phyloP scores from a whole-genome alignment of 2,329 filamentous ascomycete species.

The Penicillium sp. region DNA sequence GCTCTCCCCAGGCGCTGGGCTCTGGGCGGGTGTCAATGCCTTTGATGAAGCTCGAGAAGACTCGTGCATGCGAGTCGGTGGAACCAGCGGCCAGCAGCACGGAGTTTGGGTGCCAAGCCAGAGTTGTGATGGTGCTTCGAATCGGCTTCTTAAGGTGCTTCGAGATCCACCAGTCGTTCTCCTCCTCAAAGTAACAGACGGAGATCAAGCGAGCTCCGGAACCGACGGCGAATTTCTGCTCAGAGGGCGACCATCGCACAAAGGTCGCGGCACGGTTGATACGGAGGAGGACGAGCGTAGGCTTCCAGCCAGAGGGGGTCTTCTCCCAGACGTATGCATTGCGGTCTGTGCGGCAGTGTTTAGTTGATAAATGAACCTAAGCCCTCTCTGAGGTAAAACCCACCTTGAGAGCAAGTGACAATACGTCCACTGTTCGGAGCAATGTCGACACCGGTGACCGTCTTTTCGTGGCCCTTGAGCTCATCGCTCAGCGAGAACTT shows the following conservation, averaged over 20 bases:
- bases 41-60: slow-evolving; percentile 95
- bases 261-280: slow-evolving; percentile 97
- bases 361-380: neutral
- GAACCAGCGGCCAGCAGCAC: slow-evolving; percentile 90
- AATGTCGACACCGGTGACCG: slow-evolving; percentile 92
- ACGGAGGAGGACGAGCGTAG: slow-evolving; percentile 89
- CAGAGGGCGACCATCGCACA: slow-evolving; percentile 93
- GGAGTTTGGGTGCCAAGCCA: slow-evolving; percentile 96
- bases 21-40: slow-evolving; percentile 82
- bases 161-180: slow-evolving; percentile 99
- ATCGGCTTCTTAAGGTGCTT: slow-evolving; percentile 99
- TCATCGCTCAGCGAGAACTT: slow-evolving; percentile 84
- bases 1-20: slow-evolving; percentile 86
- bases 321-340: slow-evolving; percentile 98
- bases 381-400: neutral
- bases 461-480: slow-evolving; percentile 95
- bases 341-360: slow-evolving; percentile 60
- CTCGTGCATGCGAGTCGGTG: slow-evolving; percentile 93
- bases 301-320: slow-evolving; percentile 88
- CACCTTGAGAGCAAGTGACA: slow-evolving; percentile 94
- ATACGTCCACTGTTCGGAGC: slow-evolving; percentile 86
- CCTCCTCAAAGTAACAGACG: slow-evolving; percentile 97
- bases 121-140: slow-evolving; percentile 88
- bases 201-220: slow-evolving; percentile 94
- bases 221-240: slow-evolving; percentile 96